phyloP scores from a whole-genome alignment of 164 flowering plant species.

The Vitis riparia region DNA sequence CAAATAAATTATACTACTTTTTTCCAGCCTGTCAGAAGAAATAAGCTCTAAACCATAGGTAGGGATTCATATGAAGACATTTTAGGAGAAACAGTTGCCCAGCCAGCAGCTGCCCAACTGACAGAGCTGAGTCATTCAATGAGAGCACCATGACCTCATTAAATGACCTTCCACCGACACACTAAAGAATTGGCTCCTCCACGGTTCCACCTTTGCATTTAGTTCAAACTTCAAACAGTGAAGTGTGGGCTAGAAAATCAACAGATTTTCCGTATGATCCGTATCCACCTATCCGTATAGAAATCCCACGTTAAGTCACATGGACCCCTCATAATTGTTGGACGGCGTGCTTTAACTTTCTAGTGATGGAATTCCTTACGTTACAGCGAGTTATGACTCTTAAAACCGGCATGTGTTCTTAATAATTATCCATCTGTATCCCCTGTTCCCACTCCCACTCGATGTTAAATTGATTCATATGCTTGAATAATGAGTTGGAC shows the following conservation, averaged over 20 bases:
- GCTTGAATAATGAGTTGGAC: background rate
- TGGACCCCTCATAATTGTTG: conserved; percentile 4
- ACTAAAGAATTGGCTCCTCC: background rate
- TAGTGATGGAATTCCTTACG: background rate
- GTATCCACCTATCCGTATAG: conserved; percentile 8
- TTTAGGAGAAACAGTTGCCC: background rate
- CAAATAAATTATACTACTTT: conserved; percentile 1
- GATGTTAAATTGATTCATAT: too few relatives aligned
- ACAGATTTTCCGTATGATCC: conserved; percentile 23
- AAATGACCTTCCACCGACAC: conserved; percentile 25
- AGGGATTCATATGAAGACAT: too few relatives aligned
- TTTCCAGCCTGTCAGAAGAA: conserved; percentile 20
- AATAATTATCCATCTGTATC: too few relatives aligned
- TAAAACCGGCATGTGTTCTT: too few relatives aligned
- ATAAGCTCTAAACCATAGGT: background rate
- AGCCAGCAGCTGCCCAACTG: background rate
- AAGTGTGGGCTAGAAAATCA: background rate
- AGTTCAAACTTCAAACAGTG: conserved; percentile 8
- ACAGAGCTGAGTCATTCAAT: conserved; percentile 1
- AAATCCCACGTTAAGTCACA: conserved; percentile 3
- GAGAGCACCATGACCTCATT: conserved; percentile 8
- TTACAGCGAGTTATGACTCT: too few relatives aligned
- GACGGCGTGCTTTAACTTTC: background rate
- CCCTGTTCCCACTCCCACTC: too few relatives aligned
- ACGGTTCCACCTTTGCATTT: conserved; percentile 14